These are phyloP conservation scores for Rhynchospora pubera DNA, from an alignment of 176 grass and related monocot species.

Conservation along the genomic window DNA sequence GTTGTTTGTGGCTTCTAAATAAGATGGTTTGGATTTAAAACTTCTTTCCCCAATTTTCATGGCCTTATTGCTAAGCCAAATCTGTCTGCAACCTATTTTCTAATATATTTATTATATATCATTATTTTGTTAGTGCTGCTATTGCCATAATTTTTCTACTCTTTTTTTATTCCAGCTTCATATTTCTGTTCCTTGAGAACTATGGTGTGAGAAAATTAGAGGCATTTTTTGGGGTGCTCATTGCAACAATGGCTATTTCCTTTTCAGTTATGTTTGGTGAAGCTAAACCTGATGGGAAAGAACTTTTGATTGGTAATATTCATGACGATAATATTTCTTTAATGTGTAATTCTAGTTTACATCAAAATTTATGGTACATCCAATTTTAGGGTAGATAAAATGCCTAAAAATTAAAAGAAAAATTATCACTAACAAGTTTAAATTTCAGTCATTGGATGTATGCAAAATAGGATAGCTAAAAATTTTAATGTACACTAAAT, in stretches of 20 bases:
- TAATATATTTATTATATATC: not conserved
- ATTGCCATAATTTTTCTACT: slow-evolving; percentile 13
- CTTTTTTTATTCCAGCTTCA: slow-evolving; percentile 59
- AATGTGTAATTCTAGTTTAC: too few relatives aligned
- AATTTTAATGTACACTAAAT: too few relatives aligned
- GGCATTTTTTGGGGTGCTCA: slow-evolving; percentile 84
- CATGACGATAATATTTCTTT: not conserved
- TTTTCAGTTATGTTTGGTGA: slow-evolving; percentile 96
- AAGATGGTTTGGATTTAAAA: not conserved
- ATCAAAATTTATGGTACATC: too few relatives aligned
- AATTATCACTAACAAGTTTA: too few relatives aligned
- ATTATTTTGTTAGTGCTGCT: not conserved
- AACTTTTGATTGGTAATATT: slow-evolving; percentile 76
- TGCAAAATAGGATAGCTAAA: too few relatives aligned
- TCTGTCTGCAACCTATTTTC: not conserved
- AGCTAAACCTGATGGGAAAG: slow-evolving; percentile 73
- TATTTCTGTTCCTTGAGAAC: slow-evolving; percentile 96
- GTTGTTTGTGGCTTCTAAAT: not conserved
- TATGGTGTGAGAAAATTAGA: slow-evolving; percentile 94
- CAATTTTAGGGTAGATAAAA: too few relatives aligned
- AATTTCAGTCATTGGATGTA: too few relatives aligned
- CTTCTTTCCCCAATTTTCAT: not conserved
- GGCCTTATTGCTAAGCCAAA: not conserved
- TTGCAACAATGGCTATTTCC: slow-evolving; percentile 71
- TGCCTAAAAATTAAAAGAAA: too few relatives aligned